phyloP scores from a whole-genome alignment of 2,329 filamentous ascomycete genomes.

The Huntiella abstrusa region DNA sequence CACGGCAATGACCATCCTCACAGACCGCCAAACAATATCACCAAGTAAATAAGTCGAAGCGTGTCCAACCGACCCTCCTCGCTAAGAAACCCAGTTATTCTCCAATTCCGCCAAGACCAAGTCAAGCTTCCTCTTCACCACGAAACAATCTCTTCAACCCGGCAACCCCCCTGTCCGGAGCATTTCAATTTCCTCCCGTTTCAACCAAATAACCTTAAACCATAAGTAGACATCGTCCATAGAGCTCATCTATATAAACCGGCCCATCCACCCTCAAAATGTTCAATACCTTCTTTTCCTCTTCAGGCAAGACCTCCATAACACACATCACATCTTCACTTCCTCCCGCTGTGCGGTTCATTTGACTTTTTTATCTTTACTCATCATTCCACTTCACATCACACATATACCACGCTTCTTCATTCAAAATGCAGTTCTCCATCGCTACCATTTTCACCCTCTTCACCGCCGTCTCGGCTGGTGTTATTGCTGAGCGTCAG shows the following conservation, averaged over 20 bases:
- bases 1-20: too few relatives aligned
- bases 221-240: too few relatives aligned
- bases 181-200: too few relatives aligned
- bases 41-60: too few relatives aligned
- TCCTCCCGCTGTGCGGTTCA: slow-evolving; percentile 12
- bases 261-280: background rate
- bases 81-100: too few relatives aligned
- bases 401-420: background rate
- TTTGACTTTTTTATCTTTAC: slow-evolving; percentile 1
- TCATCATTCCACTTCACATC: background rate
- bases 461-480: slow-evolving; percentile 14
- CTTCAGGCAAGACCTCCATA: slow-evolving; percentile 9
- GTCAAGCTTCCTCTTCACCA: too few relatives aligned
- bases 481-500: slow-evolving; percentile 15
- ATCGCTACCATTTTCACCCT: slow-evolving; percentile 15
- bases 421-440: slow-evolving; percentile 17
- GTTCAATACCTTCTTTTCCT: background rate
- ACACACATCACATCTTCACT: slow-evolving; percentile 1
- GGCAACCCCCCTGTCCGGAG: too few relatives aligned
- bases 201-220: too few relatives aligned
- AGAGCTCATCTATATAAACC: background rate
- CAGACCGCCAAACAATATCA: too few relatives aligned
- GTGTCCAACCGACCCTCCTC: too few relatives aligned
- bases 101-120: too few relatives aligned
- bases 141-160: too few relatives aligned